A percentile compares a stretch with the other conserved stretches of the same genome.
Conservation (phyloP, 148 eudicot species). For the Diospyros kaki region DNA sequence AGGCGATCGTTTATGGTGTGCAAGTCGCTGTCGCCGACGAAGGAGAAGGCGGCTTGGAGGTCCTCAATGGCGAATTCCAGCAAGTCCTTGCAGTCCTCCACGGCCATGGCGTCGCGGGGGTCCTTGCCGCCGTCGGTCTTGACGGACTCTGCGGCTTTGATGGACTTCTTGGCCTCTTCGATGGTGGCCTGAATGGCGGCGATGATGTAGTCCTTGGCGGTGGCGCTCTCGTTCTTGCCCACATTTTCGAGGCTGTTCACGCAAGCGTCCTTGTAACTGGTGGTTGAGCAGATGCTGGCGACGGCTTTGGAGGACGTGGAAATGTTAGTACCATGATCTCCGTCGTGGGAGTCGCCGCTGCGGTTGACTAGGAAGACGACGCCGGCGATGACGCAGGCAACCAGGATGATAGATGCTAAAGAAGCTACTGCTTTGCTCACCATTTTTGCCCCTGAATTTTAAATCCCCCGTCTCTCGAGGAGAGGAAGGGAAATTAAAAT, state of each 20-base stretch:
- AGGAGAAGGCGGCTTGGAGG: conserved; percentile 31
- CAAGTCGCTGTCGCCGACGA: conserved; percentile 23
- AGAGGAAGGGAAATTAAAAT: too few species aligned
- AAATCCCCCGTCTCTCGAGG: too few species aligned
- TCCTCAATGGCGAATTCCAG: conserved; percentile 32
- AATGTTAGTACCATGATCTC: neutral
- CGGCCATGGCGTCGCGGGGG: conserved; percentile 21
- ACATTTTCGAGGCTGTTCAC: conserved; percentile 27
- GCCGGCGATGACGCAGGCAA: conserved; percentile 20
- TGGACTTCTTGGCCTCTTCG: conserved; percentile 28
- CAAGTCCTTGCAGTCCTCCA: conserved; percentile 35
- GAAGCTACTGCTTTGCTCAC: neutral
- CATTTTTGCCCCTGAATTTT: neutral
- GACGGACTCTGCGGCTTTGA: conserved; percentile 23
- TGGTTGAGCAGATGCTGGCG: conserved; percentile 39
- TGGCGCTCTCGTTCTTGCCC: conserved; percentile 45
- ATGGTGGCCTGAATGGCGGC: conserved; percentile 39
- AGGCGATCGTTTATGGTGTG: conserved; percentile 22
- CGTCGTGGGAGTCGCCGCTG: neutral
- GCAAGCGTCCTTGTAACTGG: conserved; percentile 41
- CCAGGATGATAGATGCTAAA: neutral
- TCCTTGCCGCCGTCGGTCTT: conserved; percentile 25
- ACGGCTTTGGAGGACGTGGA: conserved; percentile 36
- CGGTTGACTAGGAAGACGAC: conserved; percentile 34
- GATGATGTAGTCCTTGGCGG: conserved; percentile 39